A percentile compares a stretch with the other conserved stretches of the same genome.
Evolutionary conservation across 148 eudicot genomes (phyloP).

Genomic region (Limonium bicolor): DNA sequence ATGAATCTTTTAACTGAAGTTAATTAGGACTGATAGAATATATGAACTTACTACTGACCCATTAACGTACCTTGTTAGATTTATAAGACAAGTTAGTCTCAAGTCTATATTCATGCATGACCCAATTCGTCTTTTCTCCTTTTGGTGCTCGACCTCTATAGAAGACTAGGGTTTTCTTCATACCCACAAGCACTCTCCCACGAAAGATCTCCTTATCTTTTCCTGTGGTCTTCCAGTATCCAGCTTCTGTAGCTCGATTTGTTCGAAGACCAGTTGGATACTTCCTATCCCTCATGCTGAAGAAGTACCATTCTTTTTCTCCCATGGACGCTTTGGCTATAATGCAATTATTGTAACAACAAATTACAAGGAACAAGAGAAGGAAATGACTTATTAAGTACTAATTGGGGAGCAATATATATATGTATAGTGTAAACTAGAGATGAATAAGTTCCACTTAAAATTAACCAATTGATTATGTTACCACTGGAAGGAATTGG

Average conservation of each 20-base stretch:
- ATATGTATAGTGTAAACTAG: neutral
- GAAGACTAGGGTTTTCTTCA: conserved; percentile 88
- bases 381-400: no score
- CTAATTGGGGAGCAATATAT: no score
- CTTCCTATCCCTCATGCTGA: conserved; percentile 66
- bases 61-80: conserved; percentile 43
- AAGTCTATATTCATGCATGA: conserved; percentile 87
- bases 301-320: conserved; percentile 91
- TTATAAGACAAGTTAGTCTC: conserved; percentile 41
- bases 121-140: conserved; percentile 94
- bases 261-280: conserved; percentile 88
- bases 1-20: neutral
- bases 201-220: conserved; percentile 78
- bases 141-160: conserved; percentile 89
- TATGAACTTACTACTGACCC: neutral
- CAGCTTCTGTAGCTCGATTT: conserved; percentile 79
- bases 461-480: no score
- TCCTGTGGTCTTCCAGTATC: conserved; percentile 93
- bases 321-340: conserved; percentile 93
- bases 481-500: no score
- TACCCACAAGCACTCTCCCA: conserved; percentile 53
- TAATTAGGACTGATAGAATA: neutral
- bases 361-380: no score
- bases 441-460: no score
- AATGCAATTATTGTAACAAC: neutral